A percentile compares a stretch with the other conserved stretches of the same genome.
Evolutionary conservation across 192 early-diverging fungal genomes (phyloP).

Genomic region (Paraglomus brasilianum): DNA sequence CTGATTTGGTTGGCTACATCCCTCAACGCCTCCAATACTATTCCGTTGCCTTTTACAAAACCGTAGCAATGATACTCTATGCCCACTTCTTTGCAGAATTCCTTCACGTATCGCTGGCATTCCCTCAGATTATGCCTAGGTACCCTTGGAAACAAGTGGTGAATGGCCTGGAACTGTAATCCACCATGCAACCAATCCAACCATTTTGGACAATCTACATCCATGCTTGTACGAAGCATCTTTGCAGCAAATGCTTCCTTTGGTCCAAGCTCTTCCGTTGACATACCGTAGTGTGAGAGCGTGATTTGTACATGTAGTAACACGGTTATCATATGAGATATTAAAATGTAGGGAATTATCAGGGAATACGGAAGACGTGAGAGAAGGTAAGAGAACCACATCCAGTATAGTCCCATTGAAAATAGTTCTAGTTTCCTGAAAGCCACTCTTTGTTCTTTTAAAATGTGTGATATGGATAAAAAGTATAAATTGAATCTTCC

Average conservation of each 20-base stretch:
- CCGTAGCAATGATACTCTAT: conserved; percentile 76
- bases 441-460: conserved; percentile 63
- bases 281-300: conserved; percentile 95
- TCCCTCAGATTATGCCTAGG: conserved; percentile 84
- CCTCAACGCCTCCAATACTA: conserved; percentile 70
- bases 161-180: conserved; percentile 93
- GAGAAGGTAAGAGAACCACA: conserved; percentile 75
- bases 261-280: conserved; percentile 65
- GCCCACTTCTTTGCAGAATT: conserved; percentile 74
- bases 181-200: conserved; percentile 98
- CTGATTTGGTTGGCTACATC: conserved; percentile 77
- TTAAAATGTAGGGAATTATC: conserved; percentile 63
- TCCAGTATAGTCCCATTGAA: conserved; percentile 72
- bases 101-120: conserved; percentile 68
- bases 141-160: conserved; percentile 93
- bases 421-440: conserved; percentile 73
- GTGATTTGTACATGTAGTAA: conserved; percentile 96
- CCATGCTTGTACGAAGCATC: conserved; percentile 91
- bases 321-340: conserved; percentile 81
- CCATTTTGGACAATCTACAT: conserved; percentile 91
- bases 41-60: conserved; percentile 79
- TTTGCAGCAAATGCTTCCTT: conserved; percentile 82
- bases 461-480: conserved; percentile 67
- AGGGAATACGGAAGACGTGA: conserved; percentile 69
- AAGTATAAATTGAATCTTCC: conserved; percentile 92